Evolutionary conservation across 176 grass and related monocot genomes (phyloP).

Genomic region (Rhipidocladum racemiflorum): DNA sequence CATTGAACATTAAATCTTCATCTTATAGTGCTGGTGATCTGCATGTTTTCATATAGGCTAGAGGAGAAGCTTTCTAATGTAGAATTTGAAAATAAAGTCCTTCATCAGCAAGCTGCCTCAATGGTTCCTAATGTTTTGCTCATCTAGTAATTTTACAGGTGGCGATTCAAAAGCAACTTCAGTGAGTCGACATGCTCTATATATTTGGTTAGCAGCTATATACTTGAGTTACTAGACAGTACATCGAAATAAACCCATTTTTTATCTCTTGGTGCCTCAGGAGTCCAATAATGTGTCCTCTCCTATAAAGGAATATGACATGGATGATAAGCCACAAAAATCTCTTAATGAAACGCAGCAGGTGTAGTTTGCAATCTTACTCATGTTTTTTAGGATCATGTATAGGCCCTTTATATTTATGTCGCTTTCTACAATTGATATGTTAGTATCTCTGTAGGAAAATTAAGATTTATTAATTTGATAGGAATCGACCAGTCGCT

Average conservation of each 20-base stretch:
- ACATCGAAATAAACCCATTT: slow-evolving; percentile 10
- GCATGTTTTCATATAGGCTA: slow-evolving; percentile 59
- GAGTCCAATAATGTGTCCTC: slow-evolving; percentile 55
- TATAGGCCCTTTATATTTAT: background rate
- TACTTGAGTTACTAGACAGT: background rate
- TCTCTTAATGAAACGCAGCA: slow-evolving; percentile 98
- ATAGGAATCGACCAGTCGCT: slow-evolving; percentile 70
- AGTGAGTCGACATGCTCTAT: slow-evolving; percentile 43
- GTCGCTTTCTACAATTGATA: slow-evolving; percentile 21
- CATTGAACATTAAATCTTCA: slow-evolving; percentile 10
- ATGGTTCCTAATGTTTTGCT: slow-evolving; percentile 96
- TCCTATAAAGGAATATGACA: slow-evolving; percentile 72
- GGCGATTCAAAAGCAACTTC: slow-evolving; percentile 49
- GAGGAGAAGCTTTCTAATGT: slow-evolving; percentile 97
- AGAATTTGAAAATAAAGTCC: slow-evolving; percentile 99
- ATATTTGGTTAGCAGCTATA: slow-evolving; percentile 18
- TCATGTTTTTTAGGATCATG: slow-evolving; percentile 3
- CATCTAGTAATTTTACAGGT: slow-evolving; percentile 68
- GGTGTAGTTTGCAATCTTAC: slow-evolving; percentile 31
- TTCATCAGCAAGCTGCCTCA: slow-evolving; percentile 94
- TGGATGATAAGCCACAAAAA: slow-evolving; percentile 92
- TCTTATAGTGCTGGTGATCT: slow-evolving; percentile 24
- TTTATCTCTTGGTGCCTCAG: slow-evolving; percentile 37
- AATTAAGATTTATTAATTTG: slow-evolving; percentile 97
- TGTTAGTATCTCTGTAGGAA: slow-evolving; percentile 50